A percentile compares a stretch with the other conserved stretches of the same genome.
phyloP scores from a whole-genome alignment of 306 rosid species.

The Dalbergia oliveri region DNA sequence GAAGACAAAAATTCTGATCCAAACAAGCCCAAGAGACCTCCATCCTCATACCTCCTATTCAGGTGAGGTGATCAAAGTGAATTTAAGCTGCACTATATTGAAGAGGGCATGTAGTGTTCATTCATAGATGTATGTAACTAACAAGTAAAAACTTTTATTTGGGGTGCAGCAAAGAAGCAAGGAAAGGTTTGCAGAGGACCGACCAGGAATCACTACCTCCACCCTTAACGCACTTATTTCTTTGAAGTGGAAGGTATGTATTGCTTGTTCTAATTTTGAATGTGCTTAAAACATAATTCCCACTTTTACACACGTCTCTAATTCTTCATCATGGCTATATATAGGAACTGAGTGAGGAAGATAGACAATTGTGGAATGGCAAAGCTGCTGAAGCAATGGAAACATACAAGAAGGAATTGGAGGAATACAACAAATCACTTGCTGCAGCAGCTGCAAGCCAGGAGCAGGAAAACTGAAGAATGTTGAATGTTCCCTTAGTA shows the following conservation, averaged over 20 bases:
- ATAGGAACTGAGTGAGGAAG: constrained; percentile 84
- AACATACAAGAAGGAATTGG: constrained; percentile 78
- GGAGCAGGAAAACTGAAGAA: constrained; percentile 9
- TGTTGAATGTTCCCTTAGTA: background rate
- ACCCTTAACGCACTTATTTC: constrained; percentile 75
- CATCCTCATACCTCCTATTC: constrained; percentile 78
- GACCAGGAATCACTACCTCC: constrained; percentile 59
- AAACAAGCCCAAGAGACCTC: constrained; percentile 90
- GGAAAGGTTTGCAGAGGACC: constrained; percentile 71
- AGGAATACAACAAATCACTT: constrained; percentile 69
- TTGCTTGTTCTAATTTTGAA: background rate
- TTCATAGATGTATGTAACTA: too few relatives aligned
- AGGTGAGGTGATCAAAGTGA: constrained; percentile 48
- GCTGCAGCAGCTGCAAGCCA: constrained; percentile 46
- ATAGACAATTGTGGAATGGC: constrained; percentile 70
- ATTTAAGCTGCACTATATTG: background rate
- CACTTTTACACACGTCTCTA: background rate
- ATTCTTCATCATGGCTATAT: background rate
- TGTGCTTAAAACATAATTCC: background rate
- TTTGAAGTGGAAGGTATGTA: constrained; percentile 87
- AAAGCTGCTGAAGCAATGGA: constrained; percentile 88
- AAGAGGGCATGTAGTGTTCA: too few relatives aligned
- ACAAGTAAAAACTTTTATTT: too few relatives aligned
- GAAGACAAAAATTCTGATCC: constrained; percentile 74
- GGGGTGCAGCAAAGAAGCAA: constrained; percentile 72